These are phyloP conservation scores for Pseudogymnoascus sp. DNA, from an alignment of 2,329 filamentous ascomycete species.

Conservation along the genomic window DNA sequence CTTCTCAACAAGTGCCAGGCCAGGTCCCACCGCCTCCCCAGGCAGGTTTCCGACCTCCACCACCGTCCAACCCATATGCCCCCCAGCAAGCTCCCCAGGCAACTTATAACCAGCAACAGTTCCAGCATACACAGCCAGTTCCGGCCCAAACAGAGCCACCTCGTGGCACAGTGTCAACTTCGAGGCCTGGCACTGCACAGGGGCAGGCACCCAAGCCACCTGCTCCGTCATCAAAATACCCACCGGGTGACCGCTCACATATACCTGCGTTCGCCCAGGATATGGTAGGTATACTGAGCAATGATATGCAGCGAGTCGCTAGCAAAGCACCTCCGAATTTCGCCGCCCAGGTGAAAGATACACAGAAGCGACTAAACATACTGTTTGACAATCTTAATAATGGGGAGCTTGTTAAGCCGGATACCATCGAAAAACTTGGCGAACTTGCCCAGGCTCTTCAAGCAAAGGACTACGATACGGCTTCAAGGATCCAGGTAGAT, in stretches of 20 bases:
- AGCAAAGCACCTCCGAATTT: slow-evolving; percentile 79
- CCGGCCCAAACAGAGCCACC: slow-evolving; percentile 34
- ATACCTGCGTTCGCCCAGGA: slow-evolving; percentile 71
- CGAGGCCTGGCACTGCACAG: slow-evolving; percentile 35
- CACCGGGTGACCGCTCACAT: slow-evolving; percentile 81
- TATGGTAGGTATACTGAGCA: slow-evolving; percentile 72
- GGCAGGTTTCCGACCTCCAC: slow-evolving; percentile 37
- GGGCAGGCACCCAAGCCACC: slow-evolving; percentile 40
- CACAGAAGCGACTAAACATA: slow-evolving; percentile 83
- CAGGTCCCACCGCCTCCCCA: slow-evolving; percentile 35
- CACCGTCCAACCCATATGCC: slow-evolving; percentile 40
- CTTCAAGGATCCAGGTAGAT: slow-evolving; percentile 63
- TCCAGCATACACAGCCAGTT: slow-evolving; percentile 42
- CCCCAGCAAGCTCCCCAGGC: slow-evolving; percentile 18
- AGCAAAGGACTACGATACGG: slow-evolving; percentile 60
- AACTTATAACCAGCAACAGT: slow-evolving; percentile 34
- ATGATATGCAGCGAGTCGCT: slow-evolving; percentile 85
- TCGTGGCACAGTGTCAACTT: slow-evolving; percentile 36
- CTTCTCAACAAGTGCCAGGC: slow-evolving; percentile 33
- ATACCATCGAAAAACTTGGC: slow-evolving; percentile 63
- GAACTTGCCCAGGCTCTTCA: slow-evolving; percentile 61
- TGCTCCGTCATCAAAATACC: slow-evolving; percentile 59
- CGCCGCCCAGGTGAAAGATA: slow-evolving; percentile 83
- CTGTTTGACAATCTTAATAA: slow-evolving; percentile 99
- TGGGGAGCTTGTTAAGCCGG: slow-evolving; percentile 75